Evolutionary conservation across 352 stramenopile genomes (phyloP).

Genomic region (Phytophthora chlamydospora): DNA sequence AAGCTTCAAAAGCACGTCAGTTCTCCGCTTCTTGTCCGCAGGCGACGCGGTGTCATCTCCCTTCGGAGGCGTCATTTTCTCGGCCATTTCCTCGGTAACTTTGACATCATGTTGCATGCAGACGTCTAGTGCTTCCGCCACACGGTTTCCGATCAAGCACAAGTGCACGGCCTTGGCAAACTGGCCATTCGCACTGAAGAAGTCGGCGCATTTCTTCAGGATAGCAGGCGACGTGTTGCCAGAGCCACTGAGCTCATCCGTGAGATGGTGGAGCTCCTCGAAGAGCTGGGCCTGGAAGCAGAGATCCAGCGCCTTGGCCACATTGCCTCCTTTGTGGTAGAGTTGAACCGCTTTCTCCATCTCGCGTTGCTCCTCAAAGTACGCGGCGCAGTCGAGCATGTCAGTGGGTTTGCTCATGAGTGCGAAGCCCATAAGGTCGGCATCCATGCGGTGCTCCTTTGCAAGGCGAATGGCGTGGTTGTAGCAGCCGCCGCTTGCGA

Average conservation of each 20-base stretch:
- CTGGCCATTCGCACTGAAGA: conserved; percentile 92
- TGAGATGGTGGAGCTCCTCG: conserved; percentile 87
- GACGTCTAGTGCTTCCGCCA: conserved; percentile 88
- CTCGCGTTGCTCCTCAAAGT: conserved; percentile 93
- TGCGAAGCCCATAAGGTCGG: conserved; percentile 92
- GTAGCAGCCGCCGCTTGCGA: conserved; percentile 87
- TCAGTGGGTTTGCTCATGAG: conserved; percentile 87
- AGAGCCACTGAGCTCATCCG: conserved; percentile 74
- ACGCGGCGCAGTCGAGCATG: conserved; percentile 91
- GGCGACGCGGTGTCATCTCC: conserved; percentile 50
- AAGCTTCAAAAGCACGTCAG: conserved; percentile 89
- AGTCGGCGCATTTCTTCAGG: conserved; percentile 91
- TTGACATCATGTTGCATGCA: conserved; percentile 91
- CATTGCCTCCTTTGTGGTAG: conserved; percentile 93
- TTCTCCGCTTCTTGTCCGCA: conserved; percentile 67
- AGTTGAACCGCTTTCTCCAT: conserved; percentile 95
- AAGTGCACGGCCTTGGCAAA: conserved; percentile 93
- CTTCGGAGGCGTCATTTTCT: conserved; percentile 92
- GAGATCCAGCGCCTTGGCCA: conserved; percentile 91
- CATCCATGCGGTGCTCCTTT: conserved; percentile 89
- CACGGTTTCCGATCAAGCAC: conserved; percentile 75
- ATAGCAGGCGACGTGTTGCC: conserved; percentile 78
- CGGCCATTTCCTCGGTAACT: conserved; percentile 92
- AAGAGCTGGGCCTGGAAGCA: conserved; percentile 93
- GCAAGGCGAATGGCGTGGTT: conserved; percentile 94